Evolutionary conservation across 805 yeast species (phyloP).

Genomic region (Candida silvatica): DNA sequence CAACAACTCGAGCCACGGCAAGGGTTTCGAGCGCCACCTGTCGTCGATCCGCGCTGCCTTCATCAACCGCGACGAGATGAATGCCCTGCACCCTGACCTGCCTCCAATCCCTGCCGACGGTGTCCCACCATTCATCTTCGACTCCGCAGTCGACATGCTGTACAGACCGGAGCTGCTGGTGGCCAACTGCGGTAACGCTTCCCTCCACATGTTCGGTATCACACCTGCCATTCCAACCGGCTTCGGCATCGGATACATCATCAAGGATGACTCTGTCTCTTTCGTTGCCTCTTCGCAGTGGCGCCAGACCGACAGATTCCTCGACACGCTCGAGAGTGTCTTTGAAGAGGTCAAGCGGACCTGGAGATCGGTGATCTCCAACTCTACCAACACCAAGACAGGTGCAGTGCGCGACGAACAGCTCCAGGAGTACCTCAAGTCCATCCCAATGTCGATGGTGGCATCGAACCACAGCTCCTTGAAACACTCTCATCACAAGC

Average conservation of each 20-base stretch:
- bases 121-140: conserved; percentile 37
- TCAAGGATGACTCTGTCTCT: conserved; percentile 41
- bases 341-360: conserved; percentile 34
- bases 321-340: conserved; percentile 43
- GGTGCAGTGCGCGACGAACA: conserved; percentile 9
- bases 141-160: conserved; percentile 25
- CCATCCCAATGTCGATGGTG: conserved; percentile 25
- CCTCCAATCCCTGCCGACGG: conserved; percentile 21
- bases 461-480: conserved; percentile 19
- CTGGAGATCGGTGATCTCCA: conserved; percentile 20
- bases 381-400: conserved; percentile 1
- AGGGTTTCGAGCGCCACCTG: conserved; percentile 68
- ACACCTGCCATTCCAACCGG: conserved; percentile 54
- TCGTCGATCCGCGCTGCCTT: conserved; percentile 53
- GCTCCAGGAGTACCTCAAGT: conserved; percentile 19
- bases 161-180: conserved; percentile 29
- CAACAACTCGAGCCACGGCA: conserved; percentile 46
- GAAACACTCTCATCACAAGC: conserved; percentile 3
- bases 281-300: conserved; percentile 50
- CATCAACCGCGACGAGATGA: conserved; percentile 37
- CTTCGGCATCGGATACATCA: conserved; percentile 48
- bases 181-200: conserved; percentile 56
- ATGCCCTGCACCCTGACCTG: conserved; percentile 34
- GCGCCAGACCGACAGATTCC: conserved; percentile 49
- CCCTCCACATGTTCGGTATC: conserved; percentile 48